Evolutionary conservation across 495 filamentous ascomycete species (phyloP), one percentile per base, ranked within the genome.

Genomic region (Aspergillus nidulans): DNA sequence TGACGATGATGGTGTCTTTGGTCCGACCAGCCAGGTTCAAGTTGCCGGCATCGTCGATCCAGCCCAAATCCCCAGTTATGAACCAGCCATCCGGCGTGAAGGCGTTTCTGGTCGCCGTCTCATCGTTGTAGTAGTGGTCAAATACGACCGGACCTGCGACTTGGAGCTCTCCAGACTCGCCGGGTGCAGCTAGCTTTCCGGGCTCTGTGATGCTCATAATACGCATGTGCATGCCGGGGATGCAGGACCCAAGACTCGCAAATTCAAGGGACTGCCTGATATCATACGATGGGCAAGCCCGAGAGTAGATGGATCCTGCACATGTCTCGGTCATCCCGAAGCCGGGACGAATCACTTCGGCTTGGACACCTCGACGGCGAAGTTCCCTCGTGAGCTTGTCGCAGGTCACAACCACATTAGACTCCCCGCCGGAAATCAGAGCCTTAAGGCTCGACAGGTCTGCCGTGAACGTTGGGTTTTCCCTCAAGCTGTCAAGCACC

Each of bases 61-160:
- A 73, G 13, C 78, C 85, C 24, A 87, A 73, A 61, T 95, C 90
- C 0, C 90, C 90, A 1, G 90, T 94, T 62, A 82, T 89, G 75
- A 92, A 92, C 70, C 83, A 95, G 3, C 88, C 88, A 57, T 94
- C 89, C 0, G 53, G 38, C 0, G 85, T 88, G 25, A 92, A 80
- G 1, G 87, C 79, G 13, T 83, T 77, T 8, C 69, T 72, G 2
- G 88, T 91, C 1, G 78, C 79, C 24, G 80, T 75, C 0, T 75
- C 71, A 53, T 87, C 85, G 60, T 91, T 91, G 53, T 82, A 81
- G 63, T 95, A 95, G 18, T 83, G 83, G 38, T 79, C 68, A 76
- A 94, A 95, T 13, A 94, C 73, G 44, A 90, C 88, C 1, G 86
- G 84, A 0, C 71, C 71, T 0, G 28, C 1, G n/a, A 42, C n/a